Percentiles rank a stretch among this genome's conserved stretches.
Conservation (phyloP, 2,329 filamentous ascomycete genomes). For the Pseudopithomyces chartarum region DNA sequence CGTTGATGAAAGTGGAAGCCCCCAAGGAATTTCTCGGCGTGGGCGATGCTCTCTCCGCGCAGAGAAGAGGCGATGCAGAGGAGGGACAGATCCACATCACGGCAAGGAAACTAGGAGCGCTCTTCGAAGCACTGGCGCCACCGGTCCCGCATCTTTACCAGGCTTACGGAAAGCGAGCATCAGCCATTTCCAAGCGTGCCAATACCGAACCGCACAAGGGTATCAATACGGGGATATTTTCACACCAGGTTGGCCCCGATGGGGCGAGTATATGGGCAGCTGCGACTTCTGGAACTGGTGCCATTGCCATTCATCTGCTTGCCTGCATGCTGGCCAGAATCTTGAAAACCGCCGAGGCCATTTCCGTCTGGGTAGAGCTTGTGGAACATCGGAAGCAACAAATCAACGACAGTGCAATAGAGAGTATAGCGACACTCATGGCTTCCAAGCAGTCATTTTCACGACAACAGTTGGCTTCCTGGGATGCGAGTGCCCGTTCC, state of each 20-base stretch:
- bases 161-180: conserved; percentile 16
- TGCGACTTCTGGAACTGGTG: conserved; percentile 29
- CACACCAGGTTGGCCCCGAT: conserved; percentile 14
- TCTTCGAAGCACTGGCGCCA: conserved; percentile 15
- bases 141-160: conserved; percentile 9
- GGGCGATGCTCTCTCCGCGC: conserved; percentile 4
- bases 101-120: conserved; percentile 16
- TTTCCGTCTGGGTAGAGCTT: conserved; percentile 43
- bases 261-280: conserved; percentile 25
- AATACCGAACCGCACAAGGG: conserved; percentile 10
- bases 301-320: conserved; percentile 42
- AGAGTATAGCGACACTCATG: too few species aligned
- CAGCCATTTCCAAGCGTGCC: too few species aligned
- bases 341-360: conserved; percentile 32
- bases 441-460: too few species aligned
- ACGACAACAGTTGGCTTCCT: too few species aligned
- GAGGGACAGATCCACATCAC: conserved; percentile 11
- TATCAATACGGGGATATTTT: conserved; percentile 14
- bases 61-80: conserved; percentile 12
- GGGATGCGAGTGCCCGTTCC: too few species aligned
- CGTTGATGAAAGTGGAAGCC: conserved; percentile 18
- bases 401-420: too few species aligned
- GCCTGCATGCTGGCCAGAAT: conserved; percentile 46
- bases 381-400: conserved; percentile 23
- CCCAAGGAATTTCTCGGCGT: conserved; percentile 13